These are phyloP conservation scores for Torulaspora globosa DNA, from an alignment of 1,139 yeast genomes.

Conservation along the genomic window DNA sequence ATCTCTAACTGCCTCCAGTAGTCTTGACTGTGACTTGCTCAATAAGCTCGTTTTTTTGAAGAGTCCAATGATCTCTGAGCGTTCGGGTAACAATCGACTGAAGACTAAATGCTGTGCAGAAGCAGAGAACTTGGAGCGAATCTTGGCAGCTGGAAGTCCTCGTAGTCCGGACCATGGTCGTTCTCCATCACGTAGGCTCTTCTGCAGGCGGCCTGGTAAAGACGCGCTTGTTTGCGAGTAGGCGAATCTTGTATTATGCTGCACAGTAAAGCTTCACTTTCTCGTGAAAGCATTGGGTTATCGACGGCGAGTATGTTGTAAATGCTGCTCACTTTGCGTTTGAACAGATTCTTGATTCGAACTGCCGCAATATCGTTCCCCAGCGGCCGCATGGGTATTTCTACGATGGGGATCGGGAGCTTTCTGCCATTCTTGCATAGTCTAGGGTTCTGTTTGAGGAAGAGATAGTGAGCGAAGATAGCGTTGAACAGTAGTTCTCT, in stretches of 20 bases:
- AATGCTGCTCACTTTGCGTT: conserved; percentile 15
- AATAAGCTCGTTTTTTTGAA: conserved; percentile 1
- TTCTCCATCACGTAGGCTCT: conserved; percentile 19
- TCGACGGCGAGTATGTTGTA: conserved; percentile 17
- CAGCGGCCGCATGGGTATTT: conserved; percentile 25
- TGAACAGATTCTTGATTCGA: conserved; percentile 21
- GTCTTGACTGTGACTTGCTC: neutral
- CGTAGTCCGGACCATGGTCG: conserved; percentile 1
- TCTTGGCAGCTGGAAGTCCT: conserved; percentile 1
- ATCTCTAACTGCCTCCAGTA: neutral
- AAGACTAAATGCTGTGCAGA: conserved; percentile 4
- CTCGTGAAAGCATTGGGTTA: conserved; percentile 17
- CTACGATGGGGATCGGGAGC: conserved; percentile 24
- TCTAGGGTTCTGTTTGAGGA: conserved; percentile 19
- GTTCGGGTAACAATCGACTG: neutral
- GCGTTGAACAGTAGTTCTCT: conserved; percentile 14
- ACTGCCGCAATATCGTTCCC: conserved; percentile 25
- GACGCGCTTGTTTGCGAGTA: conserved; percentile 14
- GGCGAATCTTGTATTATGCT: conserved; percentile 14
- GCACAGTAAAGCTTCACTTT: conserved; percentile 14
- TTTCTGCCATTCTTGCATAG: conserved; percentile 19
- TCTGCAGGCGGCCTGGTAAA: conserved; percentile 22
- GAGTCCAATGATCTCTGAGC: neutral
- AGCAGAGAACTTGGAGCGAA: conserved; percentile 13
- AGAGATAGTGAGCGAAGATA: conserved; percentile 21